Percentiles rank a stretch among this genome's conserved stretches.
Evolutionary conservation across 2,329 filamentous ascomycete genomes (phyloP).

Genomic region (Hawksworthiomyces lignivorus): DNA sequence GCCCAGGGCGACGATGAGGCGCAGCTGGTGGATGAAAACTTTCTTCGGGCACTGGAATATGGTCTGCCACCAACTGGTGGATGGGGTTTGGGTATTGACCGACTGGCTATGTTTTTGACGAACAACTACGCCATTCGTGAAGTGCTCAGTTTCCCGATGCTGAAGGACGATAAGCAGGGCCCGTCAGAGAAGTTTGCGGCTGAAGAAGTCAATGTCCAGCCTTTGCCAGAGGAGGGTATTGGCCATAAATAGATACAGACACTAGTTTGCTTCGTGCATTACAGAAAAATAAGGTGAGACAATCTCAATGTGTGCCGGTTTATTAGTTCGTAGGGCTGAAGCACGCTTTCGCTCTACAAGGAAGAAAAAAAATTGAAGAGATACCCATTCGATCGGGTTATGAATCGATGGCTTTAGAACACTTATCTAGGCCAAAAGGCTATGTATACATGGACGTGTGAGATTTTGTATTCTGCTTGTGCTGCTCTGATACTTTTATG

Average conservation of each 20-base stretch:
- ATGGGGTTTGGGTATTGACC: constrained; percentile 94
- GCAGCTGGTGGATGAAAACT: constrained; percentile 91
- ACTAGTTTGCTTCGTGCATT: too few species aligned
- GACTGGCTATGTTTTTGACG: constrained; percentile 55
- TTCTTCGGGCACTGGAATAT: constrained; percentile 75
- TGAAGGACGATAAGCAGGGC: constrained; percentile 69
- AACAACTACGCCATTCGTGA: constrained; percentile 96
- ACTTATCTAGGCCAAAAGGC: too few species aligned
- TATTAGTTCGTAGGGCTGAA: too few species aligned
- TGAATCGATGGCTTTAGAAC: too few species aligned
- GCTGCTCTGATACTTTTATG: too few species aligned
- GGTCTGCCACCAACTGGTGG: constrained; percentile 81
- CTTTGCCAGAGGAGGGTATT: constrained; percentile 29
- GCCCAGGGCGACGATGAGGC: constrained; percentile 95
- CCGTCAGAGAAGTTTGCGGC: constrained; percentile 40
- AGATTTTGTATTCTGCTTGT: too few species aligned
- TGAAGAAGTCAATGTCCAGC: constrained; percentile 24
- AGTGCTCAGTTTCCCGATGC: constrained; percentile 92
- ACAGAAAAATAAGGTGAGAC: too few species aligned
- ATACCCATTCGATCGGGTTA: too few species aligned
- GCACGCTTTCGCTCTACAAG: too few species aligned
- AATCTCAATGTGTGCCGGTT: too few species aligned
- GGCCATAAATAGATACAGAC: constrained; percentile 17
- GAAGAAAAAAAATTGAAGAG: background rate
- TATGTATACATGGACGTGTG: too few species aligned